A percentile compares a stretch with the other conserved stretches of the same genome.
These are phyloP conservation scores for Yarrowia osloensis DNA, from an alignment of 805 yeast genomes.

Conservation along the genomic window DNA sequence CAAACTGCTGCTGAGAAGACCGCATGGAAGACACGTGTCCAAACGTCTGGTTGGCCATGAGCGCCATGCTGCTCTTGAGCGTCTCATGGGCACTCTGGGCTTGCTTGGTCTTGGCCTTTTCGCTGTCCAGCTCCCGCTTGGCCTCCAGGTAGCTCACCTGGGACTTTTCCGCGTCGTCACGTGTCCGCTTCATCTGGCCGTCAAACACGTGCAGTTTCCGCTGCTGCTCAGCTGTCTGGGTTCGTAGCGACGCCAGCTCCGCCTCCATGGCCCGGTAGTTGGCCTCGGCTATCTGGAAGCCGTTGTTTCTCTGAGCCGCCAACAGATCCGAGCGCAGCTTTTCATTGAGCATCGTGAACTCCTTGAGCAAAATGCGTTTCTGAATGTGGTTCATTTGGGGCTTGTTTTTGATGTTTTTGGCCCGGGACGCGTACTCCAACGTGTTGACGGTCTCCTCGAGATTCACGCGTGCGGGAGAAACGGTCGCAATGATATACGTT, in stretches of 20 bases:
- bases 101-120: neutral
- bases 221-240: constrained; percentile 54
- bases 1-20: constrained; percentile 28
- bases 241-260: constrained; percentile 53
- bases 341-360: constrained; percentile 58
- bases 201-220: constrained; percentile 52
- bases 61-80: constrained; percentile 31
- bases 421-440: constrained; percentile 82
- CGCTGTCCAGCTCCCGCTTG: constrained; percentile 12
- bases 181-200: constrained; percentile 48
- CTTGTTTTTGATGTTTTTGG: constrained; percentile 73
- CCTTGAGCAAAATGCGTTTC: constrained; percentile 56
- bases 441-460: constrained; percentile 85
- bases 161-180: constrained; percentile 38
- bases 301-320: constrained; percentile 66
- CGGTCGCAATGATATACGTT: constrained; percentile 83
- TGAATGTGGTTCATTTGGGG: constrained; percentile 57
- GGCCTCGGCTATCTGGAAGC: constrained; percentile 60
- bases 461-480: constrained; percentile 77
- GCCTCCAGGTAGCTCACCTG: constrained; percentile 27
- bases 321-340: constrained; percentile 59
- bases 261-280: constrained; percentile 49
- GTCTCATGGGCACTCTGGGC: constrained; percentile 28
- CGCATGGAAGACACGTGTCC: constrained; percentile 32
- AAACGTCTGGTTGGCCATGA: constrained; percentile 14